phyloP scores from a whole-genome alignment of 257 asterid species.

The Solanum sparsipilum region DNA sequence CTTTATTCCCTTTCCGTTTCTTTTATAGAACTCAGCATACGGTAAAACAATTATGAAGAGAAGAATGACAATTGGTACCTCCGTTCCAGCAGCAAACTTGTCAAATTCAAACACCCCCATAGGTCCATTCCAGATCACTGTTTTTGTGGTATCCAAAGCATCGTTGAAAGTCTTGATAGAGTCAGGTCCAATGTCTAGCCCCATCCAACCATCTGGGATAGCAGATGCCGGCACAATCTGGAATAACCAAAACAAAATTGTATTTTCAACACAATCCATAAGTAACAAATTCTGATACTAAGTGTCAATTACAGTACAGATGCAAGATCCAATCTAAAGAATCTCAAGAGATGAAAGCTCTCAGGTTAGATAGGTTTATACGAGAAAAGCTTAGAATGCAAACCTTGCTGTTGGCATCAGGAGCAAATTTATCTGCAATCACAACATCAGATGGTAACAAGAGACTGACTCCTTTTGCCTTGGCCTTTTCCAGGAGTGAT shows the following conservation, averaged over 20 bases:
- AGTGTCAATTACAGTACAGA: background rate
- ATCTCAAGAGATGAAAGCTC: background rate
- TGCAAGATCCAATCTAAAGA: background rate
- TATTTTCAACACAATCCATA: background rate
- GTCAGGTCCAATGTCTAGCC: slow-evolving; percentile 83
- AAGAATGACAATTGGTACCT: slow-evolving; percentile 26
- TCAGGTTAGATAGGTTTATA: background rate
- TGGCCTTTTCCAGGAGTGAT: slow-evolving; percentile 58
- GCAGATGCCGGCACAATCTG: slow-evolving; percentile 68
- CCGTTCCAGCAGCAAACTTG: slow-evolving; percentile 80
- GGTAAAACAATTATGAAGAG: background rate
- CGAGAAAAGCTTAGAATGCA: background rate
- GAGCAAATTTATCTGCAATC: slow-evolving; percentile 80
- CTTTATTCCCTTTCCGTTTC: background rate
- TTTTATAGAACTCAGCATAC: background rate
- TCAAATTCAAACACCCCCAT: slow-evolving; percentile 94
- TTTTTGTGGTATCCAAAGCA: slow-evolving; percentile 64
- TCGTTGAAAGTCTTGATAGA: slow-evolving; percentile 66
- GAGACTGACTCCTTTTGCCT: slow-evolving; percentile 69
- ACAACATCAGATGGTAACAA: slow-evolving; percentile 73
- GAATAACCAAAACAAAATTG: background rate
- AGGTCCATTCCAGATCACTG: slow-evolving; percentile 91
- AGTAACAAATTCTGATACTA: background rate
- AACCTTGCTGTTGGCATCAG: slow-evolving; percentile 90
- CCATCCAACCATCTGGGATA: slow-evolving; percentile 93